phyloP scores from a whole-genome alignment of 2,329 filamentous ascomycete genomes.

The Trichoderma hamatum region DNA sequence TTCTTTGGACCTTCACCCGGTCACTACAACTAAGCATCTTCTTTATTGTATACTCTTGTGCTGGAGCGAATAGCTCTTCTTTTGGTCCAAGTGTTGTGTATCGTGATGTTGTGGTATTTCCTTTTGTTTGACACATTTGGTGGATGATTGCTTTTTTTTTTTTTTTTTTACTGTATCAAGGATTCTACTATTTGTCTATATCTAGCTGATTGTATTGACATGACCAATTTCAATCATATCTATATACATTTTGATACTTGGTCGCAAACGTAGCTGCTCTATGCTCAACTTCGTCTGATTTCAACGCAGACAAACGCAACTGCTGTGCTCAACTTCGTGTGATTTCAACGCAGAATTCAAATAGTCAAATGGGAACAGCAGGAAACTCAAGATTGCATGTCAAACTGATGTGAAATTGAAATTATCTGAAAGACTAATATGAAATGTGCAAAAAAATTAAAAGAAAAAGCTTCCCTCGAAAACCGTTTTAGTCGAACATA shows the following conservation, averaged over 20 bases:
- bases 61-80: neutral
- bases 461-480: conserved; percentile 19
- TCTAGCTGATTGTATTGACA: neutral
- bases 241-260: neutral
- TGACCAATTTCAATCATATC: neutral
- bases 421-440: conserved; percentile 1
- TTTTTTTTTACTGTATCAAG: too few species aligned
- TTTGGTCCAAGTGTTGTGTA: neutral
- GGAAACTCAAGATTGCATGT: neutral
- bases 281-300: too few species aligned
- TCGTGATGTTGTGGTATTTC: neutral
- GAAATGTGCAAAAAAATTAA: conserved; percentile 1
- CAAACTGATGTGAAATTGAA: neutral
- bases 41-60: neutral
- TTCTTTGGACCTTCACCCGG: conserved; percentile 35
- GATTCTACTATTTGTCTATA: neutral
- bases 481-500: conserved; percentile 25
- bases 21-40: conserved; percentile 2
- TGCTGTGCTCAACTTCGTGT: too few species aligned
- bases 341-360: too few species aligned
- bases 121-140: neutral
- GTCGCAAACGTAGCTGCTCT: neutral
- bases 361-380: neutral
- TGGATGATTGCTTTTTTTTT: neutral
- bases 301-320: too few species aligned